These are phyloP conservation scores for Trametes meyenii DNA, from an alignment of 768 basidiomycete genomes.

Conservation along the genomic window DNA sequence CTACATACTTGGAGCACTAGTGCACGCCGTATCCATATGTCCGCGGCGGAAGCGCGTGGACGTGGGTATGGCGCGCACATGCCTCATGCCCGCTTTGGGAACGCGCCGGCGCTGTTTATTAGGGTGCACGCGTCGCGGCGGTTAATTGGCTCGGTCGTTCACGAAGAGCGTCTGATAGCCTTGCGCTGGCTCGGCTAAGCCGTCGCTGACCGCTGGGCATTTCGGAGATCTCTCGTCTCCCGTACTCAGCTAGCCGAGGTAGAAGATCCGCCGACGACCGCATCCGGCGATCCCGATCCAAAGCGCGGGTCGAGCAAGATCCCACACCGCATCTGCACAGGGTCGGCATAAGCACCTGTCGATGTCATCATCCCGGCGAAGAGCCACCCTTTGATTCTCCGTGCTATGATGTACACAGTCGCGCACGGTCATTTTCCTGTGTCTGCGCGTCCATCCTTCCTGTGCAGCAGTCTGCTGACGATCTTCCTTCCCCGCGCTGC, in stretches of 20 bases:
- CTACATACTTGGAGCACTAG: neutral
- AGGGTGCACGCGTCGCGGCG: slow-evolving; percentile 8
- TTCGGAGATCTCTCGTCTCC: slow-evolving; percentile 21
- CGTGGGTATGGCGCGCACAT: slow-evolving; percentile 19
- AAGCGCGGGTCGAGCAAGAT: slow-evolving; percentile 8
- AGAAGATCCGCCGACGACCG: slow-evolving; percentile 19
- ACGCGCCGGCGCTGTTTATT: slow-evolving; percentile 6
- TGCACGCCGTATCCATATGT: slow-evolving; percentile 13
- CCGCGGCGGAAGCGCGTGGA: slow-evolving; percentile 15
- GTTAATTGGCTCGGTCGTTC: slow-evolving; percentile 14
- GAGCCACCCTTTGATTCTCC: neutral
- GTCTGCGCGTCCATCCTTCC: slow-evolving; percentile 20
- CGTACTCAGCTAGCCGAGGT: slow-evolving; percentile 4
- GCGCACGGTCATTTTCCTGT: slow-evolving; percentile 17
- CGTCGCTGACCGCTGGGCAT: slow-evolving; percentile 12
- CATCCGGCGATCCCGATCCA: slow-evolving; percentile 15
- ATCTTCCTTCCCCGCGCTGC: slow-evolving; percentile 23
- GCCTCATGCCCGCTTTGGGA: slow-evolving; percentile 8
- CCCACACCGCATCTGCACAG: slow-evolving; percentile 11
- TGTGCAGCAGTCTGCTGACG: slow-evolving; percentile 21
- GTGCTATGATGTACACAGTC: neutral
- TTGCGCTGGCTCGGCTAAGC: slow-evolving; percentile 16
- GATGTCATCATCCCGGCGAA: slow-evolving; percentile 19
- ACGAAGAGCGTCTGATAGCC: slow-evolving; percentile 21
- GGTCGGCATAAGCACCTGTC: neutral